Conservation (phyloP, 2,329 filamentous ascomycete species). For the Penicillium sp. region DNA sequence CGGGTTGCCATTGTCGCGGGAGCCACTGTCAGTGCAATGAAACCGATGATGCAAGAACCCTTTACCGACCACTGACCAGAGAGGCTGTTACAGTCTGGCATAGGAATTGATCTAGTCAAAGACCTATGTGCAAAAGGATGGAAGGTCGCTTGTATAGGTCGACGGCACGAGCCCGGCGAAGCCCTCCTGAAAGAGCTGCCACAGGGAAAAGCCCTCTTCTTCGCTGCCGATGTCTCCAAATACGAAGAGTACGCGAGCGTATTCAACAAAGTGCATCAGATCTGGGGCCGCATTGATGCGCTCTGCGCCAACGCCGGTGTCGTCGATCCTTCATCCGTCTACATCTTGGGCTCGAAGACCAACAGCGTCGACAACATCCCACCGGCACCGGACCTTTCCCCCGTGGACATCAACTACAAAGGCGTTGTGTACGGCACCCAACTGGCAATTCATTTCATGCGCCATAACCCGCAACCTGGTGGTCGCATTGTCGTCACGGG, state of each 20-base stretch:
- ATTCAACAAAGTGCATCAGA: conserved; percentile 46
- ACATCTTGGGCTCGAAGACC: conserved; percentile 40
- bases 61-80: background rate
- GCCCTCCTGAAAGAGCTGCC: conserved; percentile 34
- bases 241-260: conserved; percentile 47
- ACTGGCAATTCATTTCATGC: conserved; percentile 55
- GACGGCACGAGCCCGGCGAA: conserved; percentile 34
- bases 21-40: conserved; percentile 38
- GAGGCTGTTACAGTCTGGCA: conserved; percentile 44
- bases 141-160: conserved; percentile 38
- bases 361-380: conserved; percentile 38
- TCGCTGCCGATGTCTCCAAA: conserved; percentile 47
- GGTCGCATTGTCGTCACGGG: conserved; percentile 49
- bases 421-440: conserved; percentile 52
- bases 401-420: conserved; percentile 54
- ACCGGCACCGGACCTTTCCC: conserved; percentile 45
- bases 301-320: conserved; percentile 54
- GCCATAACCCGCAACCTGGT: conserved; percentile 47
- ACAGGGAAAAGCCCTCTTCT: conserved; percentile 43
- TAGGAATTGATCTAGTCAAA: conserved; percentile 45
- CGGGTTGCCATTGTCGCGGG: conserved; percentile 45
- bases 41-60: background rate
- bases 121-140: conserved; percentile 39
- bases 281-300: conserved; percentile 50
- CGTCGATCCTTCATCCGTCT: conserved; percentile 48